Percentiles rank a stretch among this genome's conserved stretches.
Conservation (phyloP, 2,329 filamentous ascomycete species). For the Exophiala xenobiotica region DNA sequence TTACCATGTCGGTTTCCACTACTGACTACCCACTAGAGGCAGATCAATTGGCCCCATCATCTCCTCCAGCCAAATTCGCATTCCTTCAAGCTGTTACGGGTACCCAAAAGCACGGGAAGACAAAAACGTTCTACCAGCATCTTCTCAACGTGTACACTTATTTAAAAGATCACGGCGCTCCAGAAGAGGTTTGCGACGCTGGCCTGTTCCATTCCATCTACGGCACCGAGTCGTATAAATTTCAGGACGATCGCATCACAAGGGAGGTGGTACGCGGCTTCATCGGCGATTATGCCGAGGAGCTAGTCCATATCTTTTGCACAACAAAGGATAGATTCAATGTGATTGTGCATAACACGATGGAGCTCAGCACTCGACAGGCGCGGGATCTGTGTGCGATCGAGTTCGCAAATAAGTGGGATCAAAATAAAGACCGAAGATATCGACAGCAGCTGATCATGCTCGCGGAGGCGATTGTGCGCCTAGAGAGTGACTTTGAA, state of each 20-base stretch:
- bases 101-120: not conserved
- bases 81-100: not conserved
- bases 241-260: constrained; percentile 5
- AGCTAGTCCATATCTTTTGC: constrained; percentile 7
- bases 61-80: not conserved
- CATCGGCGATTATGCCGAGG: constrained; percentile 9
- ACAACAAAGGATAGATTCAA: constrained; percentile 7
- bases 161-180: constrained; percentile 5
- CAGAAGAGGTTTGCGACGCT: constrained; percentile 10
- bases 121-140: constrained; percentile 6
- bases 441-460: not conserved
- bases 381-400: constrained; percentile 4
- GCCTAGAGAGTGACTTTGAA: constrained; percentile 2
- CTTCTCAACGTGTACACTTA: constrained; percentile 11
- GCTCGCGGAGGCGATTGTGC: constrained; percentile 2
- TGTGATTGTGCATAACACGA: constrained; percentile 1
- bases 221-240: constrained; percentile 7
- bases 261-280: constrained; percentile 9
- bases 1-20: not conserved
- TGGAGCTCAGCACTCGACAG: constrained; percentile 1
- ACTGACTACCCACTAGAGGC: not conserved
- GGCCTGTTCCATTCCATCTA: constrained; percentile 12
- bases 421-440: not conserved
- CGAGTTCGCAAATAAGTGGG: constrained; percentile 6
- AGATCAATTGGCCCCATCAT: not conserved